Evolutionary conservation across 352 stramenopile genomes (phyloP), one percentile per base, ranked within the genome.

Genomic region (Globisporangium paroecandrum): DNA sequence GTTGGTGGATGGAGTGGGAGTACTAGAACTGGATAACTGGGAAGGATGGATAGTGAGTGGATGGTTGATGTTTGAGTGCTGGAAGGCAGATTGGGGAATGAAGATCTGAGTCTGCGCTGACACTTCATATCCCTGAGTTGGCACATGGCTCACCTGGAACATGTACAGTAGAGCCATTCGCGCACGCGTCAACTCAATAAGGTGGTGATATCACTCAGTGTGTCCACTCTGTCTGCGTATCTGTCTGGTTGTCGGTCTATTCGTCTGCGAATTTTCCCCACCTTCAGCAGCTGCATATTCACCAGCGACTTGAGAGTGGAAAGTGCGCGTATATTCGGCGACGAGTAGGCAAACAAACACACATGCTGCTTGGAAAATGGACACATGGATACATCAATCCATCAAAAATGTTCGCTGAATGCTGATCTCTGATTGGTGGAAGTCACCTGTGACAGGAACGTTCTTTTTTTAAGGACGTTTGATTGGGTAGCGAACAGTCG

Each of bases 351-450:
- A 32, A 47, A 32, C 18, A 47, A 46, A 7, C 49, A 36, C 34
- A 15, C 56, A 7, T 46, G 18, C 38, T 20, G 41, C 41, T 47
- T 53, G 27, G 57, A 49, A 53, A 29, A 27, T 34, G 54, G 24
- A 55, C 9, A 54, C n/a, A 24, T 24, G 54, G 24, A 55, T 25
- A 54, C n/a, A 24, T 24, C 20, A 7, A 55, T 7, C 10, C 12
- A 15, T 27, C 6, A 34, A 12, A 64, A 5, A 32, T n/a, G 32
- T 64, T 56, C 38, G 58, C 38, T 10, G n/a, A 55, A 64, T 64
- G 22, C 38, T 49, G 36, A 22, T 56, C 24, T 41, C 58, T 64
- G 58, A 64, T 64, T 64, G 58, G 38, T 12, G 38, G 24, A 27
- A 41, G 29, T 27, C 18, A 27, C 49, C 18, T n/a, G 1, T 25